Evolutionary conservation across 1,284 basidiomycete genomes (phyloP).

Genomic region (Ustilago cynodontis): DNA sequence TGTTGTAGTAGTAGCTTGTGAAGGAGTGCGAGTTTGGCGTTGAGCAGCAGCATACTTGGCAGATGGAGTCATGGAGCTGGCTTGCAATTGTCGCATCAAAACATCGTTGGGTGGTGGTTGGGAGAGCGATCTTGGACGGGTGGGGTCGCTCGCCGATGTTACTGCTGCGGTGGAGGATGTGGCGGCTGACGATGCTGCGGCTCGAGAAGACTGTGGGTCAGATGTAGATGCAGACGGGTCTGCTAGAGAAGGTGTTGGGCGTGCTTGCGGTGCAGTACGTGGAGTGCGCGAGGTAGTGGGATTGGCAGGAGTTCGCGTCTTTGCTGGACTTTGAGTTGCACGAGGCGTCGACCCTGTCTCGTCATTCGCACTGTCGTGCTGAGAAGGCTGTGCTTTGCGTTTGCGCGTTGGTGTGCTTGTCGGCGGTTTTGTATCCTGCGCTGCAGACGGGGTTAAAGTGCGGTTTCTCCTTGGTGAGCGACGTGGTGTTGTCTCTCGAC

Average conservation of each 20-base stretch:
- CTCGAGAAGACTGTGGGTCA: constrained; percentile 3
- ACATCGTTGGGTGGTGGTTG: constrained; percentile 53
- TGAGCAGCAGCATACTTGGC: constrained; percentile 28
- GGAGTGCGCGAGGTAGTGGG: constrained; percentile 20
- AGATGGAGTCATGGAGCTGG: constrained; percentile 35
- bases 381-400: constrained; percentile 23
- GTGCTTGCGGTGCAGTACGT: constrained; percentile 26
- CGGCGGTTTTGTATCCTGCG: constrained; percentile 6
- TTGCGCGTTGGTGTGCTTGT: constrained; percentile 32
- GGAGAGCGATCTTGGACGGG: constrained; percentile 43
- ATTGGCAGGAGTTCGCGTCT: constrained; percentile 19
- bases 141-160: constrained; percentile 6
- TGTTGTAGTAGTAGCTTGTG: constrained; percentile 21
- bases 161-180: not conserved
- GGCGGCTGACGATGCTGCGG: not conserved
- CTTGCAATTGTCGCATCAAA: constrained; percentile 41
- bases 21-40: constrained; percentile 29
- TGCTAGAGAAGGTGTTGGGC: constrained; percentile 14
- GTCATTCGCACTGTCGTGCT: constrained; percentile 7
- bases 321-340: constrained; percentile 23
- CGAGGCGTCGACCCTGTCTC: constrained; percentile 28
- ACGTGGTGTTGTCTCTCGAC: constrained; percentile 13
- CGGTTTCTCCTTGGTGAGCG: constrained; percentile 33
- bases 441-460: constrained; percentile 2
- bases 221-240: constrained; percentile 10